A percentile compares a stretch with the other conserved stretches of the same genome.
Conservation (phyloP, 306 rosid species). For the Elaeagnus macrophylla region DNA sequence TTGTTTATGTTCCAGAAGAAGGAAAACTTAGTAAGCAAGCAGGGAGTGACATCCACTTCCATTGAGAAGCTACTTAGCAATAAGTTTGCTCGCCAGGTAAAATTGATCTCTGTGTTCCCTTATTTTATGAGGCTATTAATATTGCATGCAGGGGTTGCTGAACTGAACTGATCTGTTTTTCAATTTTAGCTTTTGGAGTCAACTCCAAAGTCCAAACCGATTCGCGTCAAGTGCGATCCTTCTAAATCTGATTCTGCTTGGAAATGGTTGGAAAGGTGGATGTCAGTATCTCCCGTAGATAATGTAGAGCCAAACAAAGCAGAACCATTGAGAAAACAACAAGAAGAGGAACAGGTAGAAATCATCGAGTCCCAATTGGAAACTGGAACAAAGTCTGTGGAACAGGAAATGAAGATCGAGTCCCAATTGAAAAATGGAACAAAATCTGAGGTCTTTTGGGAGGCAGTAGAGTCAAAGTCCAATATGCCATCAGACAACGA, state of each 20-base stretch:
- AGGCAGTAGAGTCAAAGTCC: constrained; percentile 35
- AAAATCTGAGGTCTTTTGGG: constrained; percentile 30
- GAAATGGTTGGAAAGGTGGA: constrained; percentile 99
- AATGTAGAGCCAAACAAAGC: constrained; percentile 26
- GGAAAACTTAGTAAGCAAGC: constrained; percentile 25
- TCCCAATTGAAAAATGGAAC: constrained; percentile 28
- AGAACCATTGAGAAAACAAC: constrained; percentile 27
- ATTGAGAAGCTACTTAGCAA: constrained; percentile 70
- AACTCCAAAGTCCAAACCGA: constrained; percentile 54
- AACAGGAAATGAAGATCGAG: constrained; percentile 18
- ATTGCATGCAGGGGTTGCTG: background rate
- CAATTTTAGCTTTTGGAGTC: constrained; percentile 61
- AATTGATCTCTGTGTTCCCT: constrained; percentile 6
- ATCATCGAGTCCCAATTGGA: constrained; percentile 26
- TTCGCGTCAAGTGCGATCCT: constrained; percentile 71
- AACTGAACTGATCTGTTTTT: background rate
- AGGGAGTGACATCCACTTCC: constrained; percentile 32
- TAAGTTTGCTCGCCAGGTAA: constrained; percentile 77
- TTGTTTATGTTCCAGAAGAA: constrained; percentile 53
- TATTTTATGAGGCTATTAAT: constrained; percentile 9
- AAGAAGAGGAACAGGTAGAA: constrained; percentile 26
- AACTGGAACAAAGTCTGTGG: constrained; percentile 11
- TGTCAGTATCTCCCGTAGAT: constrained; percentile 45
- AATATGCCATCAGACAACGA: constrained; percentile 44
- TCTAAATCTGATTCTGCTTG: constrained; percentile 80